phyloP scores from a whole-genome alignment of 805 yeast species.

The Spathaspora sp. region DNA sequence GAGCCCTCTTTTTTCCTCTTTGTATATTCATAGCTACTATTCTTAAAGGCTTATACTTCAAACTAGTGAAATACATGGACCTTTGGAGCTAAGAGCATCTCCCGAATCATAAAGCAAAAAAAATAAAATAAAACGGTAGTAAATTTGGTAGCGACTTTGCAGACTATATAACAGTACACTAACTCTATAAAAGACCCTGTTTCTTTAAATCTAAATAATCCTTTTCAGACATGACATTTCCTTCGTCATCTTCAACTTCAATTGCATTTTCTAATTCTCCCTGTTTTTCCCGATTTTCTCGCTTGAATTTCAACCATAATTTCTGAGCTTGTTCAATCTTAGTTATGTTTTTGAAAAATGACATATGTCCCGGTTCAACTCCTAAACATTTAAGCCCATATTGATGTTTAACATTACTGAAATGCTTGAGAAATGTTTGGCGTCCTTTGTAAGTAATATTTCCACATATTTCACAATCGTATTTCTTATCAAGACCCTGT shows the following conservation, averaged over 20 bases:
- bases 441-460: conserved; percentile 71
- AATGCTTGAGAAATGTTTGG: conserved; percentile 68
- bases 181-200: conserved; percentile 68
- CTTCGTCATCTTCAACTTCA: conserved; percentile 90
- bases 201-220: conserved; percentile 82
- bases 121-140: background rate
- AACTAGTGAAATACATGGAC: background rate
- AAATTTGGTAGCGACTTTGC: background rate
- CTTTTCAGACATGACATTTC: conserved; percentile 83
- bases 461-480: conserved; percentile 85
- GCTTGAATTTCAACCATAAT: conserved; percentile 49
- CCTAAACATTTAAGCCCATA: conserved; percentile 78
- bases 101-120: background rate
- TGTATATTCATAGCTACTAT: background rate
- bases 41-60: background rate
- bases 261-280: conserved; percentile 50
- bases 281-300: conserved; percentile 31
- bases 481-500: conserved; percentile 75
- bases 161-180: background rate
- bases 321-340: conserved; percentile 63
- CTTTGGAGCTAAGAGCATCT: too few relatives aligned
- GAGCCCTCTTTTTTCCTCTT: conserved; percentile 12
- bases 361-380: conserved; percentile 42
- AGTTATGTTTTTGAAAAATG: conserved; percentile 59
- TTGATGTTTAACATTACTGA: conserved; percentile 63